Evolutionary conservation across 306 rosid genomes (phyloP).

Genomic region (Rosa rugosa): DNA sequence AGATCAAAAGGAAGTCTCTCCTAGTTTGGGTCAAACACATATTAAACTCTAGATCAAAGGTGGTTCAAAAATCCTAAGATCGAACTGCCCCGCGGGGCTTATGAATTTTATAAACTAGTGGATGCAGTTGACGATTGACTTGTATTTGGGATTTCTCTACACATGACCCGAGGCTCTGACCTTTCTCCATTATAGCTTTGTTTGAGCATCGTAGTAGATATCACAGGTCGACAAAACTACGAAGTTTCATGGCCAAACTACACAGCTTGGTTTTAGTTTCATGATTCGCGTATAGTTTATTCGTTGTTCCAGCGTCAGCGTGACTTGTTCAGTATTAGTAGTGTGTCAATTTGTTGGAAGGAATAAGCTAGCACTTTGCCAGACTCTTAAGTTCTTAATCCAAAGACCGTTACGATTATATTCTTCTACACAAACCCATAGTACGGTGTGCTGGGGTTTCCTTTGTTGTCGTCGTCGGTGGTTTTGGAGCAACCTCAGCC

Average conservation of each 20-base stretch:
- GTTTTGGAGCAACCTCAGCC: no score
- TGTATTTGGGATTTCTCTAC: constrained; percentile 8
- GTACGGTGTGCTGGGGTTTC: no score
- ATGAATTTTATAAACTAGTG: not conserved
- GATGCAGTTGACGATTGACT: constrained; percentile 33
- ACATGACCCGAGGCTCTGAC: constrained; percentile 3
- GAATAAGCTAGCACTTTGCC: not conserved
- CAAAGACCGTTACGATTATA: no score
- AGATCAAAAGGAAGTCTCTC: not conserved
- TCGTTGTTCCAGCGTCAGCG: not conserved
- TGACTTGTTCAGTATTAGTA: not conserved
- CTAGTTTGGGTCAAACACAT: constrained; percentile 8
- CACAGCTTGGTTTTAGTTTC: not conserved
- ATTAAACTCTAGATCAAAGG: constrained; percentile 6
- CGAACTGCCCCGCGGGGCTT: constrained; percentile 3
- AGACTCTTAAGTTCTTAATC: no score
- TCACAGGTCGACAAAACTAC: not conserved
- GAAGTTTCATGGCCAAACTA: not conserved
- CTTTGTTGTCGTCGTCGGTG: no score
- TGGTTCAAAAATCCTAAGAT: constrained; percentile 11
- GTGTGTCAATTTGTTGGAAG: not conserved
- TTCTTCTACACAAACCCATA: no score
- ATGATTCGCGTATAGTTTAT: not conserved
- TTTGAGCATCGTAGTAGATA: not conserved
- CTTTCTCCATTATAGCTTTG: not conserved